These are phyloP conservation scores for Lophium mytilinum DNA, from an alignment of 495 filamentous ascomycete species.

Conservation along the genomic window DNA sequence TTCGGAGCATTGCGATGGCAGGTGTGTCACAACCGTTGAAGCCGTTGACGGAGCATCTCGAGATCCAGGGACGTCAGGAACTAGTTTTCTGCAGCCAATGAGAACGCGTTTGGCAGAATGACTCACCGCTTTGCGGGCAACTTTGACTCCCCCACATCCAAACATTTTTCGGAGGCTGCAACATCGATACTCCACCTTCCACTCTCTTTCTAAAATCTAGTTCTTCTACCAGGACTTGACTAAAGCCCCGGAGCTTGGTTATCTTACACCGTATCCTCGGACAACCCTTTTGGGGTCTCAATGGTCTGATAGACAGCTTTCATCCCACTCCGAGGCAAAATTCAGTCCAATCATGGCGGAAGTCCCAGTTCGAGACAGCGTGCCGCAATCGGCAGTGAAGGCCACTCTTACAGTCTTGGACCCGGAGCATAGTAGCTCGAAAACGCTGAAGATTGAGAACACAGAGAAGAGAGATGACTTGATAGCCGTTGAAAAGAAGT, in stretches of 20 bases:
- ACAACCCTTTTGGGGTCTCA: not conserved
- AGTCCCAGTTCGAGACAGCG: too few relatives aligned
- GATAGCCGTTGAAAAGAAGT: slow-evolving; percentile 82
- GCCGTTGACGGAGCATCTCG: not conserved
- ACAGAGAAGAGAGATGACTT: slow-evolving; percentile 89
- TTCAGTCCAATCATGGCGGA: too few relatives aligned
- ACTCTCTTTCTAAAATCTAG: not conserved
- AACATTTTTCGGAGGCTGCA: not conserved
- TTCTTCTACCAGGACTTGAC: not conserved
- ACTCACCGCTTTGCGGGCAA: not conserved
- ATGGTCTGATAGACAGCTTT: too few relatives aligned
- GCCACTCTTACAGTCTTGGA: not conserved
- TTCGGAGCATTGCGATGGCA: not conserved
- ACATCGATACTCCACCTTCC: not conserved
- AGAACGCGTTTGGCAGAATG: not conserved
- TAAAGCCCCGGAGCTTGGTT: not conserved
- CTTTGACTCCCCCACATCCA: not conserved
- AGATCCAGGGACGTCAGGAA: not conserved
- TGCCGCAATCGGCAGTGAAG: not conserved
- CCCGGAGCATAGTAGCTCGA: not conserved
- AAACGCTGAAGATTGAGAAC: not conserved
- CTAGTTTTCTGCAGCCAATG: not conserved
- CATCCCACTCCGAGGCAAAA: too few relatives aligned
- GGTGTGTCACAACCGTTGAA: not conserved
- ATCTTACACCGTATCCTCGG: not conserved